Evolutionary conservation across 768 basidiomycete species (phyloP), one percentile per base, ranked within the genome.

Genomic region (Tubosaeta sp.): DNA sequence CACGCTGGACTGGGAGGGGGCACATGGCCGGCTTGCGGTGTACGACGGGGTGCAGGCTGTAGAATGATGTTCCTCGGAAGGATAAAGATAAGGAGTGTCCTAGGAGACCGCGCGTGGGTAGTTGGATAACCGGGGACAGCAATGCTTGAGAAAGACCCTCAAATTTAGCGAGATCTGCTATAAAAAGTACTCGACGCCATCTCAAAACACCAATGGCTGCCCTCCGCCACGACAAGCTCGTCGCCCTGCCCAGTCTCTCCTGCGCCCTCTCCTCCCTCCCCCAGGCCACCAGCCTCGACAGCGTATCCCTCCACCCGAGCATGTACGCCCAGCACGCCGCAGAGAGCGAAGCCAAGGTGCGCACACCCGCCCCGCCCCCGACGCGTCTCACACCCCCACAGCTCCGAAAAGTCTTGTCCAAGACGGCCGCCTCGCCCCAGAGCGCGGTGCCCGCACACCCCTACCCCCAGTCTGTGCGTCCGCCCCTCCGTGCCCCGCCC

Each of bases 1-100:
- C 18, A 76, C 65, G 10, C 75, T 90, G 49, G 78, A 82, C 49
- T 98, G 94, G 96, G 65, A 74, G 16, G 82, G 79, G 55, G 94
- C 93, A 4, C 84, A 83, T 64, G 62, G 70, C 56, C 74, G 80
- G 47, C 71, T 97, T 60, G 82, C 86, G 11, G 78, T 75, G 25
- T 97, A 97, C 70, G 87, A 89, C 60, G 94, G 94, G 46, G 85
- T 88, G 43, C 95, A 98, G 71, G 94, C 87, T 16, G 73, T 93
- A 38, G 84, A 86, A 38, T 71, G 12, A 31, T 44, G 7, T 16
- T 3, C 6, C n/a, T n/a, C n/a, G n/a, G n/a, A n/a, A n/a, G n/a
- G n/a, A n/a, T n/a, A n/a, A n/a, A n/a, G 18, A 7, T 29, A 29
- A 6, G 29, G 39, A 12, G 53, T 54, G 43, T 62, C 64, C 67